Base-by-base conservation (phyloP, 2,329 filamentous ascomycete species). In the Fusarium begoniae region DNA sequence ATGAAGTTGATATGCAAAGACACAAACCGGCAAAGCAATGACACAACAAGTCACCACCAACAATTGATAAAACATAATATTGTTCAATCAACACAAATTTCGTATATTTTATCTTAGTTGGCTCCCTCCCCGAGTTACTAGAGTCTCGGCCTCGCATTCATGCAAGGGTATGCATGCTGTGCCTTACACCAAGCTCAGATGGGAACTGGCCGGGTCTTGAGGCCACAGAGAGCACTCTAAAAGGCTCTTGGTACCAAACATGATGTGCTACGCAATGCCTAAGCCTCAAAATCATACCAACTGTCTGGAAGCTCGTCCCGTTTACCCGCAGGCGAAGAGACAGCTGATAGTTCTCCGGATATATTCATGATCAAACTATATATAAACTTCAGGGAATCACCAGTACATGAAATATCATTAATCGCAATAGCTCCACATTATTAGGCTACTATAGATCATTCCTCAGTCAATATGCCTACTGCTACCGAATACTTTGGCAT, bases 381-480 rank as follows among this genome's bases (percentile, higher is more conserved):
- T 38, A 51, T 51, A 51, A 58, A 38, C 41, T n/a, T 1, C 3
- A 8, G 12, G 20, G 6, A 10, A 24, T 13, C n/a, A 22, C 26
- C 13, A 17, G 6, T 10, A 20, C 17, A 18, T 24, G 11, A 24
- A 7, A 12, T 18, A n/a, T 2, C 17, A 7, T 13, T 2, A 32
- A 22, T 55, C 14, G 18, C 14, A 18, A 18, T 4, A 22, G 5
- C 8, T 48, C 11, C 6, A 57, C 1, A 26, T 10, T 14, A 48
- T 11, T 24, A 4, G 13, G 17, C 1, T 35, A 32, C 14, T 32
- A n/a, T 9, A 44, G 20, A 30, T 32, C 12, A 56, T 8, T 15
- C 4, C 20, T 28, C 15, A 8, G 11, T 14, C 66, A 76, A 35
- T 1, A 81, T 81, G 79, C 77, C 79, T 5, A 70, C 75, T 13